These are phyloP conservation scores for Bonia amplexicaulis DNA, from an alignment of 176 grass and related monocot genomes.

Conservation along the genomic window DNA sequence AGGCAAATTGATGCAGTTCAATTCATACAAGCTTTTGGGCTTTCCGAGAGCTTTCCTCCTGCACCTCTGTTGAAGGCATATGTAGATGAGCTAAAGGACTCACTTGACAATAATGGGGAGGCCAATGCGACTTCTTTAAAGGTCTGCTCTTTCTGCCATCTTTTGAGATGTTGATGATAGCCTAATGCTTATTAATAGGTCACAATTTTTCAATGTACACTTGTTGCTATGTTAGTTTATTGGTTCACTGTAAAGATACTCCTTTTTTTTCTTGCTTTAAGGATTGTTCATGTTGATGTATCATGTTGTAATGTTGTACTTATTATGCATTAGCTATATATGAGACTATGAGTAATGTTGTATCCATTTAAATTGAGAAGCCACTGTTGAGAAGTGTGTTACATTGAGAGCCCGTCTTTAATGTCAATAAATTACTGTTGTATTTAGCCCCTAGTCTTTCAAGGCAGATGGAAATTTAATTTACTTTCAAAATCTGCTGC, in stretches of 20 bases:
- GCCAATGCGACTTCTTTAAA: slow-evolving; percentile 1
- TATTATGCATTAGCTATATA: neutral
- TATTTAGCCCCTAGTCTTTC: neutral
- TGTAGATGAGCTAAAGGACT: slow-evolving; percentile 51
- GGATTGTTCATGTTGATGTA: neutral
- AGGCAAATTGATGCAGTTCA: slow-evolving; percentile 89
- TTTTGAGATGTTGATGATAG: neutral
- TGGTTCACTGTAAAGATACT: neutral
- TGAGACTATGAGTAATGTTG: neutral
- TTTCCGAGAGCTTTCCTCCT: slow-evolving; percentile 60
- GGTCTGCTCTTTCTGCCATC: slow-evolving; percentile 30
- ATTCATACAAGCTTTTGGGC: slow-evolving; percentile 63
- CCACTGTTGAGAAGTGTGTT: neutral
- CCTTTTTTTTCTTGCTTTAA: neutral
- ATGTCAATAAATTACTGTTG: neutral
- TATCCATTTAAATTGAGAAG: neutral
- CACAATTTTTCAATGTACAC: neutral
- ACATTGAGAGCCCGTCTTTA: neutral
- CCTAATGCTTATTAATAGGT: neutral
- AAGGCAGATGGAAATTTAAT: neutral
- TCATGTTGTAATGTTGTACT: neutral
- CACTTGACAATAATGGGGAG: slow-evolving; percentile 48
- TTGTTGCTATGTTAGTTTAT: neutral
- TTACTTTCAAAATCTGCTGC: neutral
- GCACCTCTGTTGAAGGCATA: slow-evolving; percentile 61